Conservation (phyloP, 331 rosid genomes). For the Quercus tomentella region DNA sequence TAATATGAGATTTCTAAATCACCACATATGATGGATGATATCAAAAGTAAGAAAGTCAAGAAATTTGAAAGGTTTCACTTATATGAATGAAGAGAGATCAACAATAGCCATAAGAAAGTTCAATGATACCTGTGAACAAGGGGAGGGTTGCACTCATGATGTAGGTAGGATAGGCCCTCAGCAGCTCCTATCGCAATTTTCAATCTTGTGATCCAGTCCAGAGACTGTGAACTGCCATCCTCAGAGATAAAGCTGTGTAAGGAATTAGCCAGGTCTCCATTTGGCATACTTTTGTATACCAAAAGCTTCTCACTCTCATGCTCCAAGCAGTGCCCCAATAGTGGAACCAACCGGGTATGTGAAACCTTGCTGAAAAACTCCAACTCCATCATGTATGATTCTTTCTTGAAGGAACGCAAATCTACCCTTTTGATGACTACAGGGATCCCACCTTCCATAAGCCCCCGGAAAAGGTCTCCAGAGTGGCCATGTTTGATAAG, state of each 20-base stretch:
- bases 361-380: slow-evolving; percentile 67
- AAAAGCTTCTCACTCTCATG: slow-evolving; percentile 69
- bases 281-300: slow-evolving; percentile 80
- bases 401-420: slow-evolving; percentile 40
- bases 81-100: slow-evolving; percentile 7
- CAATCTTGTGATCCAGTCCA: slow-evolving; percentile 97
- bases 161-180: slow-evolving; percentile 74
- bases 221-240: slow-evolving; percentile 47
- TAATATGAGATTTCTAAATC: neutral
- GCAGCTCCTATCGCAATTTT: slow-evolving; percentile 96
- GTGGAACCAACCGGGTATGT: slow-evolving; percentile 73
- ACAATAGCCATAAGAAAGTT: slow-evolving; percentile 1
- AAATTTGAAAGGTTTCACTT: slow-evolving; percentile 1
- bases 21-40: neutral
- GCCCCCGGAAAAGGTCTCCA: slow-evolving; percentile 71
- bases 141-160: slow-evolving; percentile 81
- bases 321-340: slow-evolving; percentile 83
- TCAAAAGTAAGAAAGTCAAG: neutral
- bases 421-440: slow-evolving; percentile 81
- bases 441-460: slow-evolving; percentile 46
- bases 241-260: slow-evolving; percentile 45
- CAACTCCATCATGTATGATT: slow-evolving; percentile 56
- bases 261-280: slow-evolving; percentile 77
- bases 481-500: slow-evolving; percentile 85
- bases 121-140: slow-evolving; percentile 75